A percentile compares a stretch with the other conserved stretches of the same genome.
Conservation (phyloP, 805 yeast species). For the Schwanniomyces pseudopolymorphus region DNA sequence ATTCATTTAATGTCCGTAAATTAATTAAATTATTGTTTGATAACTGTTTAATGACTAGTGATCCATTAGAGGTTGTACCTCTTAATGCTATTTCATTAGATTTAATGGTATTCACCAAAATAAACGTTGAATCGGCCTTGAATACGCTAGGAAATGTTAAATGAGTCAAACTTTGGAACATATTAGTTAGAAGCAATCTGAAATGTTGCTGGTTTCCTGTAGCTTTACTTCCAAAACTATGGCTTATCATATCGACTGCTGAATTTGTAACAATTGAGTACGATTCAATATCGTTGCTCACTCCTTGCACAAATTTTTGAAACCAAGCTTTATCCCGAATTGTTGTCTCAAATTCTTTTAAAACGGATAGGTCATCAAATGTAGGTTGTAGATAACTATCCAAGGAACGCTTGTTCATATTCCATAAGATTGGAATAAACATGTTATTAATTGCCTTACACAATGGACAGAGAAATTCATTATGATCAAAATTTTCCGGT, state of each 20-base stretch:
- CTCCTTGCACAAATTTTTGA: slow-evolving; percentile 15
- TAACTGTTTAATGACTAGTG: slow-evolving; percentile 53
- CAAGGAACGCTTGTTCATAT: slow-evolving; percentile 41
- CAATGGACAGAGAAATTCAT: slow-evolving; percentile 84
- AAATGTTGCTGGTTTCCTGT: slow-evolving; percentile 24
- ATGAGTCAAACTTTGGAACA: slow-evolving; percentile 34
- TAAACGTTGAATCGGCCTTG: slow-evolving; percentile 31
- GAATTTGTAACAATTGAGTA: slow-evolving; percentile 23
- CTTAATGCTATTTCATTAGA: slow-evolving; percentile 66
- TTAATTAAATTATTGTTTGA: slow-evolving; percentile 62
- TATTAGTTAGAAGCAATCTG: slow-evolving; percentile 27
- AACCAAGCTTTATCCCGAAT: slow-evolving; percentile 25
- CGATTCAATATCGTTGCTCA: slow-evolving; percentile 22
- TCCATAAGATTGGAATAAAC: slow-evolving; percentile 75
- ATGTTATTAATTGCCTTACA: slow-evolving; percentile 85
- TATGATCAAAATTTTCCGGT: slow-evolving; percentile 69
- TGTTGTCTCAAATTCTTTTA: slow-evolving; percentile 13
- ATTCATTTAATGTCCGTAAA: slow-evolving; percentile 49
- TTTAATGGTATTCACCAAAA: slow-evolving; percentile 57
- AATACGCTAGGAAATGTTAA: slow-evolving; percentile 38
- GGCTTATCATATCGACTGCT: slow-evolving; percentile 29
- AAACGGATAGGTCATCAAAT: slow-evolving; percentile 7
- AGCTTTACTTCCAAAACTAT: slow-evolving; percentile 9
- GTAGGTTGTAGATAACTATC: slow-evolving; percentile 17
- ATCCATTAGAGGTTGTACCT: slow-evolving; percentile 44